Percentiles rank a stretch among this genome's conserved stretches.
Conservation (phyloP, 257 asterid species). For the Haberlea rhodopensis region DNA sequence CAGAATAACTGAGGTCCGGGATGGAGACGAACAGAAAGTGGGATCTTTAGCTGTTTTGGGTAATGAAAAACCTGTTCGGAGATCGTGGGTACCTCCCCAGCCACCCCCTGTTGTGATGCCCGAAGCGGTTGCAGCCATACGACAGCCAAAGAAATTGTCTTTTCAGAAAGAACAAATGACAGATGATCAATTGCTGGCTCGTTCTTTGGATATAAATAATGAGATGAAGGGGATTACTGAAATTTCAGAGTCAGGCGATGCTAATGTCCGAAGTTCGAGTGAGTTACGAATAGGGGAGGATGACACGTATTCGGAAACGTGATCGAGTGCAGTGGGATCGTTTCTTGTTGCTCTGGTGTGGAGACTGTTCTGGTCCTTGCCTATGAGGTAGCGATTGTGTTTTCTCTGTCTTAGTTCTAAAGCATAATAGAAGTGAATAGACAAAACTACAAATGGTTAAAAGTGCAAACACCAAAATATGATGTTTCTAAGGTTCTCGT, state of each 20-base stretch:
- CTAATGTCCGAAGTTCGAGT: conserved; percentile 38
- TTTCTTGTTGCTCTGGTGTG: conserved; percentile 7
- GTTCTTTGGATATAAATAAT: conserved; percentile 43
- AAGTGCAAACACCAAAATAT: no score
- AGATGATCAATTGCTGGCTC: conserved; percentile 60
- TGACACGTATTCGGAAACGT: conserved; percentile 35
- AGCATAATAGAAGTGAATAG: no score
- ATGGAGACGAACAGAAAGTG: conserved; percentile 39
- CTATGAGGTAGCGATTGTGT: no score
- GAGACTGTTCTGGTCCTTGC: no score
- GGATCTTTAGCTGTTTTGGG: conserved; percentile 31
- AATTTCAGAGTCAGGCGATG: conserved; percentile 69
- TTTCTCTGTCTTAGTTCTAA: no score
- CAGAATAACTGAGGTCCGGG: conserved; percentile 65
- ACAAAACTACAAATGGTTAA: no score
- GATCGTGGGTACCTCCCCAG: conserved; percentile 93
- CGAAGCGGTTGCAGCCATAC: conserved; percentile 94
- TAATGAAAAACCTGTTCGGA: conserved; percentile 46
- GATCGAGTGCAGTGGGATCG: conserved; percentile 9
- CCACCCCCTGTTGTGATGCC: conserved; percentile 94
- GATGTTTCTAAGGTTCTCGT: no score
- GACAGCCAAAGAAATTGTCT: conserved; percentile 73
- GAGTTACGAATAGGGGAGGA: conserved; percentile 49
- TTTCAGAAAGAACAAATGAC: conserved; percentile 46
- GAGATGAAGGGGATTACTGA: conserved; percentile 68